These are phyloP conservation scores for Termitomyces sp. DNA, from an alignment of 768 basidiomycete genomes.

Conservation along the genomic window DNA sequence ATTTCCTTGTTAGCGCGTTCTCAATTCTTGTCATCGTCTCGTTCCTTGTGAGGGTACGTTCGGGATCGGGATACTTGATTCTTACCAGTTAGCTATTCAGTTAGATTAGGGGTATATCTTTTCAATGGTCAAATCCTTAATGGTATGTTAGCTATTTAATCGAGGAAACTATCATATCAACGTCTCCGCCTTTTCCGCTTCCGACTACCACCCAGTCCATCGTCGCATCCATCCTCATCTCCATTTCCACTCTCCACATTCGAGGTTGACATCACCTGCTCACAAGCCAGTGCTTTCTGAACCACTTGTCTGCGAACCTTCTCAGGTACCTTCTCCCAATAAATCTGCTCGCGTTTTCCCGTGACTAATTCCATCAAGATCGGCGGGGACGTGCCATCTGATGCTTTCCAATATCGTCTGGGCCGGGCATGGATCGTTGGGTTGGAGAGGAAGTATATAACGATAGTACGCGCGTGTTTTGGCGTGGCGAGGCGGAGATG, in stretches of 20 bases:
- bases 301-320: constrained; percentile 57
- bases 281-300: constrained; percentile 13
- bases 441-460: constrained; percentile 34
- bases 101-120: no score
- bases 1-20: no score
- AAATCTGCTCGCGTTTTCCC: constrained; percentile 62
- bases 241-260: not conserved
- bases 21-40: no score
- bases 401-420: constrained; percentile 45
- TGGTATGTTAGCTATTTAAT: not conserved
- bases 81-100: no score
- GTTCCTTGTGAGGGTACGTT: no score
- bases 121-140: no score
- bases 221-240: not conserved
- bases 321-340: constrained; percentile 78
- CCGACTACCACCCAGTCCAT: not conserved
- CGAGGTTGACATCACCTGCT: not conserved
- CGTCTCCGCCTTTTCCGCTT: constrained; percentile 9
- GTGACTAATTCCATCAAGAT: constrained; percentile 51
- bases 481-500: constrained; percentile 62
- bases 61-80: no score
- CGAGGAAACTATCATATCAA: not conserved
- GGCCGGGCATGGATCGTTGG: constrained; percentile 40
- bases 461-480: constrained; percentile 35
- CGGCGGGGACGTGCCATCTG: constrained; percentile 5